Conservation (phyloP, 1,284 basidiomycete genomes). For the Puccinia coronata region DNA sequence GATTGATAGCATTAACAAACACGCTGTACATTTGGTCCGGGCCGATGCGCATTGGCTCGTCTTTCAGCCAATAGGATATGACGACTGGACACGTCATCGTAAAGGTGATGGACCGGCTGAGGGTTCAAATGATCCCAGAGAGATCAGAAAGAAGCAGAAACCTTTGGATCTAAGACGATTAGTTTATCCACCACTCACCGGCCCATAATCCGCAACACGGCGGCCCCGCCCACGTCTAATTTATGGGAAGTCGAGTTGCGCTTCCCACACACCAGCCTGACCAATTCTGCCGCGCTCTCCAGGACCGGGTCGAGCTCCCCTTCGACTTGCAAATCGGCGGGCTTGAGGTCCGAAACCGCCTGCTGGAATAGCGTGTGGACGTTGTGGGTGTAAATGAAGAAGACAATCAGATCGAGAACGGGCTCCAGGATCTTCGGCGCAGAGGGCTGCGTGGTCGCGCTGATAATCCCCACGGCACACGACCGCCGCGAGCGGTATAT, state of each 20-base stretch:
- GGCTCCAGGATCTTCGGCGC: slow-evolving; percentile 37
- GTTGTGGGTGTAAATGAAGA: background rate
- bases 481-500: slow-evolving; percentile 37
- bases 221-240: slow-evolving; percentile 23
- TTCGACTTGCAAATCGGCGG: slow-evolving; percentile 17
- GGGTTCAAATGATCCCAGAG: background rate
- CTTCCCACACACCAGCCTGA: slow-evolving; percentile 2
- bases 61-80: slow-evolving; percentile 21
- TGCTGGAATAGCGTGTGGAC: slow-evolving; percentile 6
- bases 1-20: slow-evolving; percentile 16
- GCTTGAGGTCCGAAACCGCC: slow-evolving; percentile 17
- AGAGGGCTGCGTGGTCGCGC: background rate
- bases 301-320: slow-evolving; percentile 32
- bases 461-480: background rate
- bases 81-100: slow-evolving; percentile 33
- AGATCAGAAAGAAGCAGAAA: background rate
- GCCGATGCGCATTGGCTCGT: slow-evolving; percentile 22
- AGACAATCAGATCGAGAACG: slow-evolving; percentile 33
- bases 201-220: slow-evolving; percentile 16
- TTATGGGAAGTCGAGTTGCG: background rate
- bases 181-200: slow-evolving; percentile 12
- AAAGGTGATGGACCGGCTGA: slow-evolving; percentile 16
- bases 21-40: slow-evolving; percentile 19
- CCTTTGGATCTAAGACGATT: background rate
- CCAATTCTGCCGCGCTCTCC: slow-evolving; percentile 8